These are phyloP conservation scores for Leptographium lundbergii DNA, from an alignment of 2,329 filamentous ascomycete genomes.

Conservation along the genomic window DNA sequence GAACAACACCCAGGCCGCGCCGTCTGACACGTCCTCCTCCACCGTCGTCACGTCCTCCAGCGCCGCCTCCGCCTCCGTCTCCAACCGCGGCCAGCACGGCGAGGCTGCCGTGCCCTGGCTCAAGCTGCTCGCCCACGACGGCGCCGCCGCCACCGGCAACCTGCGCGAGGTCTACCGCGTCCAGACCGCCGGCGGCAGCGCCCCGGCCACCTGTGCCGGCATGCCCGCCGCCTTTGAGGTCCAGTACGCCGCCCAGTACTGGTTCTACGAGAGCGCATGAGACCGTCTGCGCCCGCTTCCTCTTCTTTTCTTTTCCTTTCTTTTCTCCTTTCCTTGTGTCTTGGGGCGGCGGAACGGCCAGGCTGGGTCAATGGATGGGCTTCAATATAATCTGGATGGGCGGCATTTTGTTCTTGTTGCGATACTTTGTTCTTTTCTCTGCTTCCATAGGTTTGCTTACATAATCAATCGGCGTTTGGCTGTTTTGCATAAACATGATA, in stretches of 20 bases:
- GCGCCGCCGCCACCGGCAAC: constrained; percentile 37
- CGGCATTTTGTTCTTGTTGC: not conserved
- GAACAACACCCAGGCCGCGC: constrained; percentile 47
- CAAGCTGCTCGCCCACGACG: constrained; percentile 45
- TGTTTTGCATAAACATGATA: not conserved
- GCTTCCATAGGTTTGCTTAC: not conserved
- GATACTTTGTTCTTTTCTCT: not conserved
- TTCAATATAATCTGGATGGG: not conserved
- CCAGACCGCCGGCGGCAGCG: constrained; percentile 67
- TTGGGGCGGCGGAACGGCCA: not conserved
- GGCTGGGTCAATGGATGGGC: not conserved
- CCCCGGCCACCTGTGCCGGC: constrained; percentile 61
- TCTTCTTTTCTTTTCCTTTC: no score
- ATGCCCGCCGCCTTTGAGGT: constrained; percentile 53
- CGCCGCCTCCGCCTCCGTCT: constrained; percentile 28
- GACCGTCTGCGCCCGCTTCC: not conserved
- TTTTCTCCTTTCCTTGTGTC: no score
- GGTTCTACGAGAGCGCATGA: constrained; percentile 21
- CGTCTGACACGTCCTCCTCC: constrained; percentile 25
- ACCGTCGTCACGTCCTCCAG: constrained; percentile 33
- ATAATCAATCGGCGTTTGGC: not conserved
- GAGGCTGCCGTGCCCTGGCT: constrained; percentile 70
- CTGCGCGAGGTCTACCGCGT: constrained; percentile 72
- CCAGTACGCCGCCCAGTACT: constrained; percentile 68
- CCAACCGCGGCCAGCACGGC: constrained; percentile 40